phyloP scores from a whole-genome alignment of 208 protist genomes.

The Trypanosoma scelopori region DNA sequence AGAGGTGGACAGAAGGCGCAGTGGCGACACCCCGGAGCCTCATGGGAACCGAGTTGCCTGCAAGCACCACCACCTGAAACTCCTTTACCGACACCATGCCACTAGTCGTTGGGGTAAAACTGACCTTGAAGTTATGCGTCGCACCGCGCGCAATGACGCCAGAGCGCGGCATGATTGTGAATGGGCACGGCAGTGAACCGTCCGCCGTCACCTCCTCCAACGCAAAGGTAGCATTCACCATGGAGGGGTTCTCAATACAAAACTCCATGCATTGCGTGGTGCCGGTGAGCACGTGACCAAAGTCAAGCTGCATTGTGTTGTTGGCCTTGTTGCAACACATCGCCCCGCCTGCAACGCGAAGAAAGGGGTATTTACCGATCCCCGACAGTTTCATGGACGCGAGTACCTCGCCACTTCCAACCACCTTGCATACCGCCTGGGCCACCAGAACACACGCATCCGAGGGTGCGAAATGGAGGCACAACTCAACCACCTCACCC shows the following conservation, averaged over 20 bases:
- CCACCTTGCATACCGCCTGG: constrained; percentile 77
- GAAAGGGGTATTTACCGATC: constrained; percentile 92
- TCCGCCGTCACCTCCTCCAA: constrained; percentile 34
- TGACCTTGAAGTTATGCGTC: constrained; percentile 42
- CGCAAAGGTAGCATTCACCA: constrained; percentile 60
- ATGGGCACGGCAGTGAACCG: constrained; percentile 38
- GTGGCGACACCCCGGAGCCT: constrained; percentile 40
- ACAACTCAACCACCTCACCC: constrained; percentile 48
- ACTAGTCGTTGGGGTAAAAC: constrained; percentile 39
- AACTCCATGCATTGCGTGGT: constrained; percentile 35
- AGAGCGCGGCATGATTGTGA: constrained; percentile 40
- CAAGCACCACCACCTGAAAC: constrained; percentile 50
- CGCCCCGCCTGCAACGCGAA: constrained; percentile 20
- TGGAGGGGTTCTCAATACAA: constrained; percentile 73
- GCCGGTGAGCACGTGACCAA: constrained; percentile 40
- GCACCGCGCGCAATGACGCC: constrained; percentile 51
- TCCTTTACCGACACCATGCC: constrained; percentile 40
- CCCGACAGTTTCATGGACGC: constrained; percentile 72
- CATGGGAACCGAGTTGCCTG: constrained; percentile 68
- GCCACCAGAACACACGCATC: constrained; percentile 79
- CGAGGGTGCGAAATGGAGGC: constrained; percentile 58
- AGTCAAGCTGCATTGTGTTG: constrained; percentile 36
- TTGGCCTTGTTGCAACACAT: not conserved
- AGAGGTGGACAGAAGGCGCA: constrained; percentile 57
- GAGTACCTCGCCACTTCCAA: constrained; percentile 50